Conservation (phyloP, 2,329 filamentous ascomycete species). For the Cryphonectria radicalis region DNA sequence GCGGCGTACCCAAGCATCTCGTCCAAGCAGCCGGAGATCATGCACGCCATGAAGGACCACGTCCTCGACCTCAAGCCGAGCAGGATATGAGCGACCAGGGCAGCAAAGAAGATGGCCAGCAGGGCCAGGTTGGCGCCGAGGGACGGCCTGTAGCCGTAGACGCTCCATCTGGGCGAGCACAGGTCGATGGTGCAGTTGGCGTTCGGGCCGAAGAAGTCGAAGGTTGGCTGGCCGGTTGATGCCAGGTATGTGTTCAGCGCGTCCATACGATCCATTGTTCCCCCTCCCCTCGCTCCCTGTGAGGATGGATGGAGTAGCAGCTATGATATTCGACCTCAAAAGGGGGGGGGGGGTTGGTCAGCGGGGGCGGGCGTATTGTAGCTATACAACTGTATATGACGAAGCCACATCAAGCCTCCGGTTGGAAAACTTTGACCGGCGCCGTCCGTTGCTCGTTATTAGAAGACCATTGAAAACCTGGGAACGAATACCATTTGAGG, state of each 20-base stretch:
- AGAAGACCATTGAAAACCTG: neutral
- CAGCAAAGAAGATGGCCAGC: constrained; percentile 49
- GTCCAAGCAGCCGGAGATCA: constrained; percentile 59
- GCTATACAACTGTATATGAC: neutral
- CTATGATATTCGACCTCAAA: neutral
- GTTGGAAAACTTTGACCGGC: neutral
- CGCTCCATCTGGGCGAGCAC: constrained; percentile 50
- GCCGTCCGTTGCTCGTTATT: neutral
- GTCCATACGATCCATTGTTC: constrained; percentile 14
- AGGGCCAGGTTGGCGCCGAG: constrained; percentile 49
- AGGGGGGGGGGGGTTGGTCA: neutral
- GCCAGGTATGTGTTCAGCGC: neutral
- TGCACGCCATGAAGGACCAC: constrained; percentile 54
- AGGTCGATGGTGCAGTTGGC: constrained; percentile 55
- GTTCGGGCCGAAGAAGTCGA: constrained; percentile 47
- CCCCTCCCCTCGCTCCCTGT: neutral
- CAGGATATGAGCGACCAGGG: constrained; percentile 50
- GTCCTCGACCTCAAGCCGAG: constrained; percentile 53
- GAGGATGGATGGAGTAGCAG: neutral
- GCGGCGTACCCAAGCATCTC: constrained; percentile 68
- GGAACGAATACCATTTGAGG: neutral
- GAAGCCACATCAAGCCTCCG: neutral
- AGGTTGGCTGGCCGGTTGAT: neutral
- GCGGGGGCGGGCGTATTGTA: neutral
- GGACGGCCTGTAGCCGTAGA: constrained; percentile 52